Evolutionary conservation across 352 stramenopile genomes (phyloP).

Genomic region (Hyaloperonospora brassicae): DNA sequence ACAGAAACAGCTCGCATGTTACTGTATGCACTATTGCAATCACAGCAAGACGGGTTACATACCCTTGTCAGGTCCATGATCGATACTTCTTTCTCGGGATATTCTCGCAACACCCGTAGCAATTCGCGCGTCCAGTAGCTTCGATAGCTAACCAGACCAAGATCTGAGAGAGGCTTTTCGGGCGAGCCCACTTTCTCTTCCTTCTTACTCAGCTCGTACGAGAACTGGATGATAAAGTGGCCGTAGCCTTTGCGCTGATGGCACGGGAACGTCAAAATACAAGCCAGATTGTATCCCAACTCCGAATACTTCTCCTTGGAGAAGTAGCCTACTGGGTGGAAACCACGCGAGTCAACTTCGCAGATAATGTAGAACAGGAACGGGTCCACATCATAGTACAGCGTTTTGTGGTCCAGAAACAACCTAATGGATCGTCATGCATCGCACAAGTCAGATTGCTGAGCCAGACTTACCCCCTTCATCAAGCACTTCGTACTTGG

Average conservation of each 20-base stretch:
- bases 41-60: slow-evolving; percentile 25
- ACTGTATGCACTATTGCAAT: background rate
- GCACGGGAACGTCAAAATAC: slow-evolving; percentile 99
- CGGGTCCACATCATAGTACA: slow-evolving; percentile 99
- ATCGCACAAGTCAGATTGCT: background rate
- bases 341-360: slow-evolving; percentile 86
- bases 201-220: slow-evolving; percentile 98
- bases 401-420: slow-evolving; percentile 99
- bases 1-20: background rate
- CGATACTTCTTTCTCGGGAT: slow-evolving; percentile 75
- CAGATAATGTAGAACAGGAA: slow-evolving; percentile 99
- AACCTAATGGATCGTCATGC: slow-evolving; percentile 37
- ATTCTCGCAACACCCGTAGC: slow-evolving; percentile 84
- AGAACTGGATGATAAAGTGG: slow-evolving; percentile 99
- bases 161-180: slow-evolving; percentile 98
- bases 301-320: slow-evolving; percentile 98
- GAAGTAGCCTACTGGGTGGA: slow-evolving; percentile 98
- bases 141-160: slow-evolving; percentile 97
- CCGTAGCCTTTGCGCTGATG: slow-evolving; percentile 98
- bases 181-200: slow-evolving; percentile 96
- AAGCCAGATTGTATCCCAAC: slow-evolving; percentile 99
- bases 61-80: slow-evolving; percentile 94
- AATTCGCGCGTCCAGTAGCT: slow-evolving; percentile 98
- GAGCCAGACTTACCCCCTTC: background rate
- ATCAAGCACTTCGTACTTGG: slow-evolving; percentile 67